Evolutionary conservation across 106 monocot species (phyloP).

Genomic region (Ottelia alismoides): DNA sequence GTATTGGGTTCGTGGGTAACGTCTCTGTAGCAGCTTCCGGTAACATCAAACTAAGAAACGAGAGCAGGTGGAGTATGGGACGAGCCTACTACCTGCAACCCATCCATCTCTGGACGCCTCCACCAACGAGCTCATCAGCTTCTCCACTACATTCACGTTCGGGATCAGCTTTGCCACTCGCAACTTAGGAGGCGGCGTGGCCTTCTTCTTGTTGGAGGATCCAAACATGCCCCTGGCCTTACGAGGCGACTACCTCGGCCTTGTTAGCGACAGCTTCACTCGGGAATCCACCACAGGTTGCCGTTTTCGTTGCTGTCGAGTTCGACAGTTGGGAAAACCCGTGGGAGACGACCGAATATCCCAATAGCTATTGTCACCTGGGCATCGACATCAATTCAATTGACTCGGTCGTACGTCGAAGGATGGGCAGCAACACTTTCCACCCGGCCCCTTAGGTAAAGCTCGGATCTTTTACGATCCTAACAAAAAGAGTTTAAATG

Average conservation of each 20-base stretch:
- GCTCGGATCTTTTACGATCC: constrained; percentile 46
- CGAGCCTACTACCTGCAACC: too few relatives aligned
- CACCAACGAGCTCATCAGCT: too few relatives aligned
- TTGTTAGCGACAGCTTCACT: constrained; percentile 15
- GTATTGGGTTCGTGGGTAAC: too few relatives aligned
- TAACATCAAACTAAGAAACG: too few relatives aligned
- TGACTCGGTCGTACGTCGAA: constrained; percentile 18
- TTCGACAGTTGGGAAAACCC: constrained; percentile 46
- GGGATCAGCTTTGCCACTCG: too few relatives aligned
- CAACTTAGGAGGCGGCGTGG: constrained; percentile 70
- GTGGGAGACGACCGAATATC: constrained; percentile 30
- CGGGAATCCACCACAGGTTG: background rate
- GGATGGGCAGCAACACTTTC: constrained; percentile 16
- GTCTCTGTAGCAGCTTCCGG: too few relatives aligned
- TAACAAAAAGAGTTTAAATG: constrained; percentile 24
- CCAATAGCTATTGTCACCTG: constrained; percentile 20
- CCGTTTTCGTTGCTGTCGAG: constrained; percentile 46
- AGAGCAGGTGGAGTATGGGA: too few relatives aligned
- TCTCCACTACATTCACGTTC: too few relatives aligned
- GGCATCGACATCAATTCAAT: constrained; percentile 50
- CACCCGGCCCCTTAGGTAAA: too few relatives aligned
- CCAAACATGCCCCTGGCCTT: constrained; percentile 22
- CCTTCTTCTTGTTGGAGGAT: constrained; percentile 59
- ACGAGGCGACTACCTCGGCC: constrained; percentile 27
- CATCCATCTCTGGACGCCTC: too few relatives aligned